Base-by-base conservation (phyloP, 2,329 filamentous ascomycete genomes). In the Leptographium galeiforme region DNA sequence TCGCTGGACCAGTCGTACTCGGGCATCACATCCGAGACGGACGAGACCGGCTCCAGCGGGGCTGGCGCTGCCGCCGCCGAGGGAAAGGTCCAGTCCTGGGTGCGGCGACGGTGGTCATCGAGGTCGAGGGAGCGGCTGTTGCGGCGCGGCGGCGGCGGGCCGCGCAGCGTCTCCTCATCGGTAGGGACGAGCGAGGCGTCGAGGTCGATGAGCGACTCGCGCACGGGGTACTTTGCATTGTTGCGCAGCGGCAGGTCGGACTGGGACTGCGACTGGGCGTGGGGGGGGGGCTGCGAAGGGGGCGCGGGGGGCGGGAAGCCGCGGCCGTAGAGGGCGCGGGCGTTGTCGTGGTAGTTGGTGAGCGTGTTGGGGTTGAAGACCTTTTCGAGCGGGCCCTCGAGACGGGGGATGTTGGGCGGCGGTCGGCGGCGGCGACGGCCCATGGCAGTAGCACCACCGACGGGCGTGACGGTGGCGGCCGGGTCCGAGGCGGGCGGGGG, bases 301-400 rank as follows among this genome's bases (percentile, higher is more conserved):
- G 67, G 65, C 4, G 68, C 67, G 33, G 66, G 65, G 36, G n/a
- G 33, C n/a, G 30, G 18, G 43, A 6, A 16, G 40, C 10, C 18
- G 40, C 68, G 69, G 18, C 77, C 76, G 59, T 84, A 84, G 59
- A 82, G 81, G 44, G 71, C 70, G 32, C 76, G 70, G 14, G 78
- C 79, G 56, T 82, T 82, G 56, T 83, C 79, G 30, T 79, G 74
- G 57, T 84, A 84, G 56, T 73, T 81, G 1, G 79, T 78, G 40
- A 81, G 74, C 0, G 81, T 83, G 61, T 83, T 81, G 8, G 79
- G 79, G 55, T 84, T 79, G 61, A 84, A 84, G 0, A 84, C 68
- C 57, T 82, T 82, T 57, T 83, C 79, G 5, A 84, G 64, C 0
- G 81, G 81, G 7, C 72, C 78, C 58, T 75, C 78, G 57, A 79